These are phyloP conservation scores for Fusarium sp. DNA, from an alignment of 2,329 filamentous ascomycete genomes.

Conservation along the genomic window DNA sequence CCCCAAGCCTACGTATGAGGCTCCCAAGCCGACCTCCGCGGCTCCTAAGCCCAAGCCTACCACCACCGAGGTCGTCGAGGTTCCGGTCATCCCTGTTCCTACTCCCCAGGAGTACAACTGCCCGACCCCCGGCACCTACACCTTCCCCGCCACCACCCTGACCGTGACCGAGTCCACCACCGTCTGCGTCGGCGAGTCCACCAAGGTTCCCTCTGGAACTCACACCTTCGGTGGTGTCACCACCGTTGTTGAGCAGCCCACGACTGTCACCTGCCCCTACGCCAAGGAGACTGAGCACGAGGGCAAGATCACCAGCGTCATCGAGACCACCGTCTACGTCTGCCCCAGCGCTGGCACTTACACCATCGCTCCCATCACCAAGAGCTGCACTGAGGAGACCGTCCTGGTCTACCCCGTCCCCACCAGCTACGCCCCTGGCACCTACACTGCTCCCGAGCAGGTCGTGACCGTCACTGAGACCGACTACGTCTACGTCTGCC, in stretches of 20 bases:
- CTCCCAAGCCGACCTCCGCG: slow-evolving; percentile 22
- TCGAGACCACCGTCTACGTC: slow-evolving; percentile 73
- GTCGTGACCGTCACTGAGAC: slow-evolving; percentile 74
- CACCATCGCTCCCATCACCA: slow-evolving; percentile 74
- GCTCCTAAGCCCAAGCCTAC: slow-evolving; percentile 37
- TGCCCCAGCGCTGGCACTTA: slow-evolving; percentile 78
- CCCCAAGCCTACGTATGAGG: slow-evolving; percentile 20
- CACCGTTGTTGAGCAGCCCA: slow-evolving; percentile 70
- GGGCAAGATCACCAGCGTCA: slow-evolving; percentile 68
- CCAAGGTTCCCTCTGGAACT: slow-evolving; percentile 67
- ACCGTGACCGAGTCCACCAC: slow-evolving; percentile 72
- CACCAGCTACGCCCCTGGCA: slow-evolving; percentile 70
- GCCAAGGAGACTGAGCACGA: slow-evolving; percentile 67
- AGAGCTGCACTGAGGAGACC: slow-evolving; percentile 61
- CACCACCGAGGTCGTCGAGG: slow-evolving; percentile 51
- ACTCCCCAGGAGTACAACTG: slow-evolving; percentile 62
- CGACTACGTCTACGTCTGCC: slow-evolving; percentile 73
- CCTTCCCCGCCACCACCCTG: slow-evolving; percentile 75
- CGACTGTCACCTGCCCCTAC: slow-evolving; percentile 74
- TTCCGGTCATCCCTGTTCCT: slow-evolving; percentile 55
- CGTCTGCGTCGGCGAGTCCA: slow-evolving; percentile 69
- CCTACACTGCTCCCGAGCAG: slow-evolving; percentile 73
- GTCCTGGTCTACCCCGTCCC: slow-evolving; percentile 71
- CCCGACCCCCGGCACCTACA: slow-evolving; percentile 75
- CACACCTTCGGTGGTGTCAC: slow-evolving; percentile 77